Evolutionary conservation across 1,284 basidiomycete genomes (phyloP).

Genomic region (Acaromyces ingoldii): DNA sequence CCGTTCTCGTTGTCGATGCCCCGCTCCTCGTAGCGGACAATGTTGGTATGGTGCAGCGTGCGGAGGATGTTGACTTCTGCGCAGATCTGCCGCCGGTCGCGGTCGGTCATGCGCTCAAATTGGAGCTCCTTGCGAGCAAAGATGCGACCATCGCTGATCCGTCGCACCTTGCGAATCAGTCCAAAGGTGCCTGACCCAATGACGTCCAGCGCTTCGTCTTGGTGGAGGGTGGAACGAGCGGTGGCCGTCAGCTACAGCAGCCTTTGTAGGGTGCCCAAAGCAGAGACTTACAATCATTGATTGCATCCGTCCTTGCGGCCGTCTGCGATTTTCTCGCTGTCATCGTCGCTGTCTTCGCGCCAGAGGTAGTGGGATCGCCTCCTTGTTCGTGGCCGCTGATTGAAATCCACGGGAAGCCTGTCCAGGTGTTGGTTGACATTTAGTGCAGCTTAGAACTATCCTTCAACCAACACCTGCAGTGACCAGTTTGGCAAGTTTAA

Average conservation of each 20-base stretch:
- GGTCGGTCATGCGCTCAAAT: conserved; percentile 87
- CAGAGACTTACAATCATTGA: background rate
- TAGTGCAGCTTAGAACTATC: too few relatives aligned
- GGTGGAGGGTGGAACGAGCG: background rate
- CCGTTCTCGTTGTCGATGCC: conserved; percentile 74
- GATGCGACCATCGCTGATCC: conserved; percentile 78
- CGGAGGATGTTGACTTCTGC: conserved; percentile 98
- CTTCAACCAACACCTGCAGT: too few relatives aligned
- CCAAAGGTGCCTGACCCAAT: conserved; percentile 98
- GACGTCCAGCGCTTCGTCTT: conserved; percentile 73
- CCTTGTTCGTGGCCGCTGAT: too few relatives aligned
- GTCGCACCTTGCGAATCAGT: conserved; percentile 83
- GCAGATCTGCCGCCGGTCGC: conserved; percentile 88
- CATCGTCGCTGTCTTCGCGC: too few relatives aligned
- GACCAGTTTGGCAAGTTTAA: too few relatives aligned
- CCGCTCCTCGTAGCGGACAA: conserved; percentile 87
- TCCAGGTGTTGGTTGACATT: too few relatives aligned
- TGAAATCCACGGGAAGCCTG: too few relatives aligned
- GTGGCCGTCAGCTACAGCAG: background rate
- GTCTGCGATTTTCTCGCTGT: background rate
- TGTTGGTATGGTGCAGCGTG: conserved; percentile 86
- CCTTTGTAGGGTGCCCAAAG: background rate
- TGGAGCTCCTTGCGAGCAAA: conserved; percentile 92
- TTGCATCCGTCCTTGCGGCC: background rate
- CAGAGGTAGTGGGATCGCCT: too few relatives aligned